Conservation (phyloP, 2,329 filamentous ascomycete species). For the Colletotrichum australisinense region DNA sequence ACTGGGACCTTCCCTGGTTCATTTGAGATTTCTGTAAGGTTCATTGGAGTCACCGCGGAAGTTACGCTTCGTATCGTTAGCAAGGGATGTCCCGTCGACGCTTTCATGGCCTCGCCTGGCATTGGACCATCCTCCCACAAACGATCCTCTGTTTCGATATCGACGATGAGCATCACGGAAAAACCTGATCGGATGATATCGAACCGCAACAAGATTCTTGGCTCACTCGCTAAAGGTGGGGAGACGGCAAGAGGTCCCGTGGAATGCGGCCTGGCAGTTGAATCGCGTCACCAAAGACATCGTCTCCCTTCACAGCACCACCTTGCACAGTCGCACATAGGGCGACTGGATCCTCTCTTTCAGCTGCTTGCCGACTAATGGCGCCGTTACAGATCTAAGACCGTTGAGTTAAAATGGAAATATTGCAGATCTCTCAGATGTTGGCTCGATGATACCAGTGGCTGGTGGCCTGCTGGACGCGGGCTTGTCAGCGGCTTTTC, state of each 20-base stretch:
- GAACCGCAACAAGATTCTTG: neutral
- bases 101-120: neutral
- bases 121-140: neutral
- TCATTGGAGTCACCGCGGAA: neutral
- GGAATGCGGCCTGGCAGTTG: neutral
- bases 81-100: neutral
- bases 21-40: neutral
- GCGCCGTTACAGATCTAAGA: conserved; percentile 37
- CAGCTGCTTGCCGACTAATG: conserved; percentile 40
- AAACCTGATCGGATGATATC: neutral
- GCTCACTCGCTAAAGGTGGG: neutral
- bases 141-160: neutral
- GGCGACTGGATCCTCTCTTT: conserved; percentile 41
- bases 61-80: neutral
- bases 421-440: conserved; percentile 9
- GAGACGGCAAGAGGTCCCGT: neutral
- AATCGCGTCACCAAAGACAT: neutral
- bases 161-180: neutral
- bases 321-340: conserved; percentile 21
- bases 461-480: neutral
- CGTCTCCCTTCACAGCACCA: neutral
- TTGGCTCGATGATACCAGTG: neutral
- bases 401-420: neutral
- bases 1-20: neutral
- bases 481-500: neutral